Percentiles rank a stretch among this genome's conserved stretches.
Evolutionary conservation across 768 basidiomycete species (phyloP).

Genomic region (Lactarius sanguifluus): DNA sequence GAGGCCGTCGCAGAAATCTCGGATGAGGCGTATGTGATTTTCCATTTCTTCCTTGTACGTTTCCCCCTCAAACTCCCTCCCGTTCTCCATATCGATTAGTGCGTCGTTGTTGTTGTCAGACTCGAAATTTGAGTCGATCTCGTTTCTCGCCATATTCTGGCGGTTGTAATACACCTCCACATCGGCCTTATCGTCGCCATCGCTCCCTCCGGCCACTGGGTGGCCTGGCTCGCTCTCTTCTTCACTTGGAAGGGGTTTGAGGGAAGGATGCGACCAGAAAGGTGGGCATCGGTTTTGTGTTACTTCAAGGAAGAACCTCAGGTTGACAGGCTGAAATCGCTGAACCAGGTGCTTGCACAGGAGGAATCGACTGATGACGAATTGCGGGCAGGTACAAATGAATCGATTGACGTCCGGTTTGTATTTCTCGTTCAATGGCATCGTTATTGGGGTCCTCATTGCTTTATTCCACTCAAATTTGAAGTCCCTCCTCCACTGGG

Average conservation of each 20-base stretch:
- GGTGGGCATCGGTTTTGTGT: background rate
- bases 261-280: background rate
- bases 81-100: background rate
- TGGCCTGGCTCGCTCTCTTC: too few species aligned
- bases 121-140: too few species aligned
- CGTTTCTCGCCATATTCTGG: too few species aligned
- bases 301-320: background rate
- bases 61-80: background rate
- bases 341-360: background rate
- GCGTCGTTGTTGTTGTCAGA: too few species aligned
- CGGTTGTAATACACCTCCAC: too few species aligned
- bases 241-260: too few species aligned
- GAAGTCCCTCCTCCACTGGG: background rate
- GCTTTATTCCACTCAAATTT: background rate
- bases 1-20: background rate
- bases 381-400: background rate
- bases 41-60: background rate
- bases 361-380: background rate
- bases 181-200: too few species aligned
- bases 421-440: background rate
- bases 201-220: too few species aligned
- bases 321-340: background rate
- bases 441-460: background rate
- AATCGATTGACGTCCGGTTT: background rate
- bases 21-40: background rate